A percentile compares a stretch with the other conserved stretches of the same genome.
These are phyloP conservation scores for Lomentospora prolificans DNA, from an alignment of 2,329 filamentous ascomycete genomes.

Conservation along the genomic window DNA sequence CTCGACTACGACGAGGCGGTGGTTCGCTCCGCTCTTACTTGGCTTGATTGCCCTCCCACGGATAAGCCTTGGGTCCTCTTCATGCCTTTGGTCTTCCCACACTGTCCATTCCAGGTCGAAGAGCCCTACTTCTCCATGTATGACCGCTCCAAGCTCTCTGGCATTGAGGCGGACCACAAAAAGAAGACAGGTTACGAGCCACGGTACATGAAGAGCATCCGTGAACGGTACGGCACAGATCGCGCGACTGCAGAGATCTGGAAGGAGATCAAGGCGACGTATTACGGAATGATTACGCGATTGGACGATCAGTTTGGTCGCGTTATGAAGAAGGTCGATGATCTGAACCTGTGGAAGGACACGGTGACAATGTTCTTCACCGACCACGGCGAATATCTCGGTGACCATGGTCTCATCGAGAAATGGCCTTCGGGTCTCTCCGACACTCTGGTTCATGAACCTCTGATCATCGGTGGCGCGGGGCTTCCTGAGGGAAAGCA, in stretches of 20 bases:
- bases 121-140: conserved; percentile 39
- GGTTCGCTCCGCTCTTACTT: conserved; percentile 29
- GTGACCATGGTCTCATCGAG: conserved; percentile 36
- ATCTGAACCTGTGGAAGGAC: conserved; percentile 23
- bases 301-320: conserved; percentile 35
- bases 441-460: conserved; percentile 30
- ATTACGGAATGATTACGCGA: conserved; percentile 36
- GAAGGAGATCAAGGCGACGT: conserved; percentile 32
- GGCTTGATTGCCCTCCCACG: conserved; percentile 30
- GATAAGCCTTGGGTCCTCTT: conserved; percentile 32
- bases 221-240: conserved; percentile 26
- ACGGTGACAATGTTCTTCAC: conserved; percentile 35
- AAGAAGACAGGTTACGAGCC: conserved; percentile 31
- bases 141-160: conserved; percentile 20
- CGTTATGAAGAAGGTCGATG: conserved; percentile 24
- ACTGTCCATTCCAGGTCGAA: conserved; percentile 37
- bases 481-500: conserved; percentile 25
- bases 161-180: conserved; percentile 6
- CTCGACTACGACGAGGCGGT: conserved; percentile 35
- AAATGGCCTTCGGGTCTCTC: conserved; percentile 37
- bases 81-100: conserved; percentile 32
- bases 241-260: conserved; percentile 31
- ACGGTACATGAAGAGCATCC: conserved; percentile 28
- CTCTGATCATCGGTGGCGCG: conserved; percentile 31
- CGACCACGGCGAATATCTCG: conserved; percentile 36